Base-by-base conservation (phyloP, 2,329 filamentous ascomycete species). In the Nemania sp. region DNA sequence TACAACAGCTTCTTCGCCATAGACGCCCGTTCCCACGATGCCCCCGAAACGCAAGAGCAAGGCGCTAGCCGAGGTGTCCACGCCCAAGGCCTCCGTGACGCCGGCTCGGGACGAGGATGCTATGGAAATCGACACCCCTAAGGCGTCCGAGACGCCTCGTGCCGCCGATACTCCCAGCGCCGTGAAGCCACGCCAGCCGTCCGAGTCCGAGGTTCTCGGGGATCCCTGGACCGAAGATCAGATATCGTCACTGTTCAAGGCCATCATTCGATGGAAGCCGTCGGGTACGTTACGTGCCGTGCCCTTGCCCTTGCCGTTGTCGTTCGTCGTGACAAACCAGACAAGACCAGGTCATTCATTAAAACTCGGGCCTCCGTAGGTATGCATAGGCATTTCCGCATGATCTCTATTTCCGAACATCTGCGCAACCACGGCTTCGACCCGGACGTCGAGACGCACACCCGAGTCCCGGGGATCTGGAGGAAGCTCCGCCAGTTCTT, bases 201-300 rank as follows among this genome's bases (percentile, higher is more conserved):
- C 75, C 50, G 62, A 74, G 62, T 65, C 78, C 29, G 76, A 77
- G 63, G 68, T 75, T 66, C 74, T 76, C 50, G 84, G 86, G 58
- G 91, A 94, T 66, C 85, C 88, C 25, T 99, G 95, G 95, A 97
- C 92, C 3, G 93, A 97, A 71, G 94, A 97, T 72, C 95, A 99
- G 76, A 90, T 96, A 67, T 92, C 91, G 1, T 93, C 92, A 42
- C 82, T 99, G 0, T 92, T 97, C 78, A 97, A 97, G 74, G 92
- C 88, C 54, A 89, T 98, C 67, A 93, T 98, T 66, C 85, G 88
- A 72, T 97, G 91, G 90, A 99, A 99, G 74, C 95, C 95, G n/a
- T 94, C 94, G 42, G 94, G 92, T 91, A 73, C 25, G 62, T 49
- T 3, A 3, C 25, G 7, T 29, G 25, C 25, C 25, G 25, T 7